A percentile compares a stretch with the other conserved stretches of the same genome.
phyloP scores from a whole-genome alignment of 2,329 filamentous ascomycete genomes.

The Verticillium nonalfalfae region DNA sequence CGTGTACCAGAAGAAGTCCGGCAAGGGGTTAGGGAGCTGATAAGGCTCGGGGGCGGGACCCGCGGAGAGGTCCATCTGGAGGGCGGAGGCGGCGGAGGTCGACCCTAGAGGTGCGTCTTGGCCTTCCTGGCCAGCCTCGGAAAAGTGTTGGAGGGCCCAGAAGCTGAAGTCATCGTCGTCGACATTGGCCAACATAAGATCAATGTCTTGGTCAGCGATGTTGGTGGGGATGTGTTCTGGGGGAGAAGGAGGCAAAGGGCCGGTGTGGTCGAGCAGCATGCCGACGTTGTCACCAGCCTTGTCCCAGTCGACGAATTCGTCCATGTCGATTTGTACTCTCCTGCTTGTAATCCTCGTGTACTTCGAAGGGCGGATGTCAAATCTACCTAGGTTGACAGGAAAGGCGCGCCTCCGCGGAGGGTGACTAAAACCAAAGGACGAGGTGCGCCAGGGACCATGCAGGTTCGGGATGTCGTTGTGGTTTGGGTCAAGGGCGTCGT shows the following conservation, averaged over 20 bases:
- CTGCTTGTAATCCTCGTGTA: conserved; percentile 34
- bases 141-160: conserved; percentile 51
- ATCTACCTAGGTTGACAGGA: not conserved
- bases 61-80: conserved; percentile 21
- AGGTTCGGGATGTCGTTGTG: not conserved
- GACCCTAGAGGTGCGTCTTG: not conserved
- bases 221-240: conserved; percentile 26
- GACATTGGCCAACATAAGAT: conserved; percentile 47
- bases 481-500: not conserved
- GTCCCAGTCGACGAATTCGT: conserved; percentile 61
- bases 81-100: conserved; percentile 12
- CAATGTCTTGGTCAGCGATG: conserved; percentile 33
- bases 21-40: conserved; percentile 4
- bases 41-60: conserved; percentile 6
- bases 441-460: not conserved
- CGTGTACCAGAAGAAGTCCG: conserved; percentile 32
- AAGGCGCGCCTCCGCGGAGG: not conserved
- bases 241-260: conserved; percentile 5
- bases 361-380: not conserved
- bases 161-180: conserved; percentile 56
- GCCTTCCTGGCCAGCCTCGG: not conserved
- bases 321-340: conserved; percentile 24
- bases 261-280: not conserved
- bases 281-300: conserved; percentile 33
- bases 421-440: not conserved